Evolutionary conservation across 2,329 filamentous ascomycete genomes (phyloP).

Genomic region (Beauveria brongniartii): DNA sequence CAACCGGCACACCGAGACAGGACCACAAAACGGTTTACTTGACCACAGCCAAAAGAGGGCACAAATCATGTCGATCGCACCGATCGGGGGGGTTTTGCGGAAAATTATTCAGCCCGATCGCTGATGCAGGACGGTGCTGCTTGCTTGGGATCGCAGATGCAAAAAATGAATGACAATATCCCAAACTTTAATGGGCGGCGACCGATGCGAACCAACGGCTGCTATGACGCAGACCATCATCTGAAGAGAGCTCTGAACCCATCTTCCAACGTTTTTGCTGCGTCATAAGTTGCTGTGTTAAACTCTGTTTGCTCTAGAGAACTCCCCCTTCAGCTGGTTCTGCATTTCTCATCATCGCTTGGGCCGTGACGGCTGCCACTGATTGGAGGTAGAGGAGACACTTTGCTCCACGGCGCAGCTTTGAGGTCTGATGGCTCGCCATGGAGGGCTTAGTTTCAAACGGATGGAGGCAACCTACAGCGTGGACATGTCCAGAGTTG

Average conservation of each 20-base stretch:
- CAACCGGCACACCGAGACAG: neutral
- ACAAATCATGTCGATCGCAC: neutral
- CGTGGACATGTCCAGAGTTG: neutral
- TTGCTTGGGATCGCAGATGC: neutral
- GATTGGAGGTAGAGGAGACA: neutral
- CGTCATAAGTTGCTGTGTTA: neutral
- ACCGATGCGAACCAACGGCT: neutral
- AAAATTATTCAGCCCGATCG: neutral
- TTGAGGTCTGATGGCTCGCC: neutral
- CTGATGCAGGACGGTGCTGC: neutral
- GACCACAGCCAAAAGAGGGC: neutral
- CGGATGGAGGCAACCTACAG: neutral
- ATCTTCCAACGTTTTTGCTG: neutral
- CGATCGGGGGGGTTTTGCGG: neutral
- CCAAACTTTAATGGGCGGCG: neutral
- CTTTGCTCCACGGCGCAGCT: neutral
- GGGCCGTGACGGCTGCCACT: neutral
- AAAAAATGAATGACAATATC: conserved; percentile 3
- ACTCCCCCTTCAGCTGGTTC: neutral
- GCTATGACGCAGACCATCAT: neutral
- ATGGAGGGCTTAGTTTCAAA: neutral
- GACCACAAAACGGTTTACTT: neutral
- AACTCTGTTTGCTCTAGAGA: neutral
- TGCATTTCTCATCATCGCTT: neutral
- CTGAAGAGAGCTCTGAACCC: neutral